phyloP scores from a whole-genome alignment of 2,329 filamentous ascomycete genomes.

The Ceratocystis variospora region DNA sequence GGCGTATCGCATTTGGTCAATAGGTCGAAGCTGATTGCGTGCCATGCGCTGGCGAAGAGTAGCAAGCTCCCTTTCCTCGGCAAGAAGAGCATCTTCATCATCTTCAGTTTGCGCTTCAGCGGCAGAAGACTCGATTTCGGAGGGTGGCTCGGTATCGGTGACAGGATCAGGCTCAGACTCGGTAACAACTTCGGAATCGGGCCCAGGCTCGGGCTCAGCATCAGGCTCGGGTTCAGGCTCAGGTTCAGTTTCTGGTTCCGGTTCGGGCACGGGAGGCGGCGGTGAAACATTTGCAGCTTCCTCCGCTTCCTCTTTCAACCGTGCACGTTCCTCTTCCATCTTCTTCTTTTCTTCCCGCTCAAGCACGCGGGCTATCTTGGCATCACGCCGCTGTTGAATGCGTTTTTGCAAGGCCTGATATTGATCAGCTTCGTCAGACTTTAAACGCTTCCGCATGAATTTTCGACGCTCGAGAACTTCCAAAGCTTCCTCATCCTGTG shows the following conservation, averaged over 20 bases:
- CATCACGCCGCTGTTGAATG: neutral
- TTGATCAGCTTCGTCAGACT: neutral
- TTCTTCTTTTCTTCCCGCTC: conserved; percentile 6
- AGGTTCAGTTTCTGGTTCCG: conserved; percentile 16
- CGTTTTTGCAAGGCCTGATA: neutral
- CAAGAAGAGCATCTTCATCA: conserved; percentile 11
- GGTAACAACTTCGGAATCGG: conserved; percentile 15
- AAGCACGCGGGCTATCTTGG: conserved; percentile 1
- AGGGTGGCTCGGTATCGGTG: conserved; percentile 18
- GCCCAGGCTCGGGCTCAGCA: conserved; percentile 9
- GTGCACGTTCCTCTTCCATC: conserved; percentile 3
- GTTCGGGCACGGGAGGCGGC: conserved; percentile 11
- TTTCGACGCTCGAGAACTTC: conserved; percentile 8
- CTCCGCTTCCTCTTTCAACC: conserved; percentile 1
- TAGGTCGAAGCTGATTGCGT: conserved; percentile 12
- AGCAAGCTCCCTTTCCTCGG: conserved; percentile 12
- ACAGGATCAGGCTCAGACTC: conserved; percentile 17
- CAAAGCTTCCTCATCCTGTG: neutral
- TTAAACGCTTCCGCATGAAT: conserved; percentile 8
- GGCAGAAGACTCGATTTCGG: conserved; percentile 18
- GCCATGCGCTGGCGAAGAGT: conserved; percentile 11
- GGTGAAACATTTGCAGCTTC: neutral
- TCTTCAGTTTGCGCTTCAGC: conserved; percentile 18
- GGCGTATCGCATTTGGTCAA: conserved; percentile 12
- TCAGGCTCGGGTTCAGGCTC: conserved; percentile 16